These are phyloP conservation scores for Colletotrichum incanum DNA, from an alignment of 2,329 filamentous ascomycete genomes.

Conservation along the genomic window DNA sequence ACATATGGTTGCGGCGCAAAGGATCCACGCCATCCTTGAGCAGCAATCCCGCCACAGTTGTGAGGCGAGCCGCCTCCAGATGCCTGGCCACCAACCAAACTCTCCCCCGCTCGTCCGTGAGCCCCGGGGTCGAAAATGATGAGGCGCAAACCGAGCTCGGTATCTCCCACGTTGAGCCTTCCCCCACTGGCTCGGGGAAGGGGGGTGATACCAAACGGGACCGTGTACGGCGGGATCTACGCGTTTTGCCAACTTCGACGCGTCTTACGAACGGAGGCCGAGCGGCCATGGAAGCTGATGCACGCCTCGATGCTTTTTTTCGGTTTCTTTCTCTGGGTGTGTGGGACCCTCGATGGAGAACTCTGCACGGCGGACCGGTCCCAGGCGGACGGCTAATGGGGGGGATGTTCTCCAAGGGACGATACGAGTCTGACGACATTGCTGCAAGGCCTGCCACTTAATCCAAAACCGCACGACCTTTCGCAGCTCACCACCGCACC, in stretches of 20 bases:
- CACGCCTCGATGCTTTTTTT: constrained; percentile 1
- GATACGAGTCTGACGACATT: constrained; percentile 41
- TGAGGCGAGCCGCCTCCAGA: constrained; percentile 15
- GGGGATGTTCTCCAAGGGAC: constrained; percentile 4
- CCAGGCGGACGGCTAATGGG: constrained; percentile 11
- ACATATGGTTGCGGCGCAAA: constrained; percentile 2
- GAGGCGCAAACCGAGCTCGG: constrained; percentile 21
- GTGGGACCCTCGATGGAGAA: neutral
- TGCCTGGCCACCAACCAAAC: constrained; percentile 12
- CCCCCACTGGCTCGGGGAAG: neutral
- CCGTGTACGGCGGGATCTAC: constrained; percentile 2
- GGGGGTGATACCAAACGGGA: constrained; percentile 4
- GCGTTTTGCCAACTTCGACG: constrained; percentile 6
- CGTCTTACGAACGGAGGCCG: neutral
- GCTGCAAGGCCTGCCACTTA: constrained; percentile 29
- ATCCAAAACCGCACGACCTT: constrained; percentile 40
- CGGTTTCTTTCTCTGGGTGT: neutral
- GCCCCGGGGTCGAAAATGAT: neutral
- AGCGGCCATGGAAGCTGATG: neutral
- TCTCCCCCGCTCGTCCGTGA: neutral
- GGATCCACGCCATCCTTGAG: neutral
- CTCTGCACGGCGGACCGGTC: constrained; percentile 24
- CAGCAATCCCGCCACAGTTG: constrained; percentile 7
- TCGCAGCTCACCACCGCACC: constrained; percentile 23
- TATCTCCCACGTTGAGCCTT: neutral